Evolutionary conservation across 371 early-diverging fungal genomes (phyloP).

Genomic region (Mortierella sp.): DNA sequence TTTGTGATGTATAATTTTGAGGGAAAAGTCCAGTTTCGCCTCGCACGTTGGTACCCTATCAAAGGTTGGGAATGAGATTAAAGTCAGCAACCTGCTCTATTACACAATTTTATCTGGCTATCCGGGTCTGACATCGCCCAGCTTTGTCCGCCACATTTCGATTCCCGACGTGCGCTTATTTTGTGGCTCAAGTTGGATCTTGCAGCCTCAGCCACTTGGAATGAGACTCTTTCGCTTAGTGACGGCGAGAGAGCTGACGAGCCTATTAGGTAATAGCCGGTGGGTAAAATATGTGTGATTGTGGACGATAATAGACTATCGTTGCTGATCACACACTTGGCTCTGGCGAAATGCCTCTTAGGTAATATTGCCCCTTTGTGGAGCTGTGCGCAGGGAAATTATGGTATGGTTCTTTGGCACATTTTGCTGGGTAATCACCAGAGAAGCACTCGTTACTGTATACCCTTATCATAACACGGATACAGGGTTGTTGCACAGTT

Average conservation of each 20-base stretch:
- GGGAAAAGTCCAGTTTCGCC: conserved; percentile 79
- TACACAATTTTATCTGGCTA: neutral
- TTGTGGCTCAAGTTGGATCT: neutral
- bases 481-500: neutral
- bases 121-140: too few species aligned
- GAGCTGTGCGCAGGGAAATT: too few species aligned
- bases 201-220: neutral
- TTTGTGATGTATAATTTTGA: conserved; percentile 39
- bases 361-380: neutral
- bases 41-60: conserved; percentile 71
- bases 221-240: neutral
- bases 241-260: neutral
- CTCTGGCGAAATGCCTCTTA: neutral
- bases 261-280: neutral
- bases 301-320: neutral
- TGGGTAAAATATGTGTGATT: too few species aligned
- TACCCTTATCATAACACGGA: neutral
- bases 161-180: neutral
- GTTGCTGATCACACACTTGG: neutral
- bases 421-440: too few species aligned
- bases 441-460: neutral
- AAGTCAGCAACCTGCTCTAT: neutral
- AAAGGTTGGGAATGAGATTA: neutral
- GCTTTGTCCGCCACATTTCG: neutral
- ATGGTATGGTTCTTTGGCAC: too few species aligned